A percentile compares a stretch with the other conserved stretches of the same genome.
phyloP scores from a whole-genome alignment of 495 filamentous ascomycete genomes.

The Lasiosphaeria hispida region DNA sequence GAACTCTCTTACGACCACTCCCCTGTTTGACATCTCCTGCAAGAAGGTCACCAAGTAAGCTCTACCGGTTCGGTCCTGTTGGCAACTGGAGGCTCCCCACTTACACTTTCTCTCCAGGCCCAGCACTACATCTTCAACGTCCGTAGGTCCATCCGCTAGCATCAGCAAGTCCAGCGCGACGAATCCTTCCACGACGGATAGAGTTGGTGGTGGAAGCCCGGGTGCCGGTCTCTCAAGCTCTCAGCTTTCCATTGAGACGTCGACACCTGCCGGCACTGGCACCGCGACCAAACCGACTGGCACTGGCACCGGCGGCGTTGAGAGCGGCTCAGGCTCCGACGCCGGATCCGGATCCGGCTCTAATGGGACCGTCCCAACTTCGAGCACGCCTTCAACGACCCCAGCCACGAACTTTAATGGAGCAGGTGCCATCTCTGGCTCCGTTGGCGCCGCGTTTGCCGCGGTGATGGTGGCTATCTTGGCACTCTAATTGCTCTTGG shows the following conservation, averaged over 20 bases:
- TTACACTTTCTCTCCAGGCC: slow-evolving; percentile 16
- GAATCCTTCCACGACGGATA: no score
- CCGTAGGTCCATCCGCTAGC: neutral
- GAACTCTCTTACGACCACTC: slow-evolving; percentile 46
- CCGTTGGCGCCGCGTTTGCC: slow-evolving; percentile 28
- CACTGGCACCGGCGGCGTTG: slow-evolving; percentile 17
- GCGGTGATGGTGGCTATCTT: slow-evolving; percentile 30
- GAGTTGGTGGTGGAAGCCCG: neutral
- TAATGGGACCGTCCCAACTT: neutral
- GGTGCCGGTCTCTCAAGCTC: neutral
- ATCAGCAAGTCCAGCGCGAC: neutral
- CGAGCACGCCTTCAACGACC: slow-evolving; percentile 17
- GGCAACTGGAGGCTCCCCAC: slow-evolving; percentile 6
- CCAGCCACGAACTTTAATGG: slow-evolving; percentile 20
- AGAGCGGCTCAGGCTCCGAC: slow-evolving; percentile 21
- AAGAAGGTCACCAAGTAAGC: slow-evolving; percentile 14
- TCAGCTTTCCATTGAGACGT: slow-evolving; percentile 6
- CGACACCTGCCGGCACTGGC: slow-evolving; percentile 19
- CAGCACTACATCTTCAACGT: no score
- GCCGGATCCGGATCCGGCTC: neutral
- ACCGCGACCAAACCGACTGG: slow-evolving; percentile 12
- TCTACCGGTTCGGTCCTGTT: neutral
- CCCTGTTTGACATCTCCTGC: slow-evolving; percentile 65
- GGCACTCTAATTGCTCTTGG: slow-evolving; percentile 2
- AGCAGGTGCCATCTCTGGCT: slow-evolving; percentile 17